These are phyloP conservation scores for Fusarium tjaetaba DNA, from an alignment of 2,329 filamentous ascomycete genomes.

Conservation along the genomic window DNA sequence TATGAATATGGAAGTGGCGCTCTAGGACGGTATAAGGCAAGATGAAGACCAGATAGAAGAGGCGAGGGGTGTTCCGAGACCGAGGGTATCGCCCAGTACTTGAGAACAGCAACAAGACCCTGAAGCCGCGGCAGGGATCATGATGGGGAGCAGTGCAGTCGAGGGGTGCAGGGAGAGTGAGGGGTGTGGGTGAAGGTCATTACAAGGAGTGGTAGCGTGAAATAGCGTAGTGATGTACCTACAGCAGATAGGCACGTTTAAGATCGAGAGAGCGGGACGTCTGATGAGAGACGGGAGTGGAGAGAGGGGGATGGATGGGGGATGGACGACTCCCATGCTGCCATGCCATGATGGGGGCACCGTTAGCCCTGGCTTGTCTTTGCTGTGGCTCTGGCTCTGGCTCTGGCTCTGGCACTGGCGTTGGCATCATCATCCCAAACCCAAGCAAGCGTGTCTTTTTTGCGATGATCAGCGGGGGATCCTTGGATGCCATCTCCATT, in stretches of 20 bases:
- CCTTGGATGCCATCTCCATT: constrained; percentile 31
- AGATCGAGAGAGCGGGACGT: constrained; percentile 31
- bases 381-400: background rate
- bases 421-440: constrained; percentile 38
- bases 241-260: constrained; percentile 29
- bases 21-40: constrained; percentile 28
- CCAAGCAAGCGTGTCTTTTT: constrained; percentile 29
- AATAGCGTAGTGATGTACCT: constrained; percentile 18
- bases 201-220: constrained; percentile 8
- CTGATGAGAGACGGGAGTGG: constrained; percentile 32
- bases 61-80: constrained; percentile 25
- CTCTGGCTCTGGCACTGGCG: constrained; percentile 1
- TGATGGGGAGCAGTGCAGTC: constrained; percentile 25
- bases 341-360: constrained; percentile 29
- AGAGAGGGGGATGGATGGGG: constrained; percentile 9
- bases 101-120: constrained; percentile 35
- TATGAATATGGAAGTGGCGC: constrained; percentile 40
- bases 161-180: constrained; percentile 2
- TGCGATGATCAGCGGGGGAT: constrained; percentile 42
- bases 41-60: constrained; percentile 33
- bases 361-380: constrained; percentile 22
- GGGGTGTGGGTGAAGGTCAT: background rate
- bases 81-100: constrained; percentile 38
- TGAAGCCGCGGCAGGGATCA: constrained; percentile 36
- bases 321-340: constrained; percentile 8